These are phyloP conservation scores for Physaria fendleri DNA, from an alignment of 345 rosid genomes.

Conservation along the genomic window DNA sequence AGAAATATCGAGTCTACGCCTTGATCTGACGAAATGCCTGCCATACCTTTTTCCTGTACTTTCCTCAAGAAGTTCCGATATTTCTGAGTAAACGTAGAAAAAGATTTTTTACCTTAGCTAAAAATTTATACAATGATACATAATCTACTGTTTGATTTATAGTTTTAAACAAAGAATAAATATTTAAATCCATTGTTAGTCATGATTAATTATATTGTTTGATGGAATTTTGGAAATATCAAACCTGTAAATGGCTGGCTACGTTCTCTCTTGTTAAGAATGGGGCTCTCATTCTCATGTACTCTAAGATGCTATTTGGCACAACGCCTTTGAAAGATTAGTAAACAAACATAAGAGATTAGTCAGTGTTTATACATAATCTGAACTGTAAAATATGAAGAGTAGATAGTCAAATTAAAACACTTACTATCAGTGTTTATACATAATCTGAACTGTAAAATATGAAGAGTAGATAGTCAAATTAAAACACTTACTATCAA, in stretches of 20 bases:
- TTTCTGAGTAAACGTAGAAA: slow-evolving; percentile 39
- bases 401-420: too few relatives aligned
- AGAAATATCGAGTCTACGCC: slow-evolving; percentile 30
- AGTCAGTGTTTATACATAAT: background rate
- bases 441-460: too few relatives aligned
- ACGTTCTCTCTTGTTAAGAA: slow-evolving; percentile 71
- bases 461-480: too few relatives aligned
- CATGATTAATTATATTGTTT: background rate
- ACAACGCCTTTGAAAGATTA: slow-evolving; percentile 51
- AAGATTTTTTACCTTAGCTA: background rate
- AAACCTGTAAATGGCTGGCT: slow-evolving; percentile 79
- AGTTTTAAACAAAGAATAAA: background rate
- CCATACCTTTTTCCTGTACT: slow-evolving; percentile 30
- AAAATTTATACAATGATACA: too few relatives aligned
- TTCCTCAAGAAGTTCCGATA: slow-evolving; percentile 54
- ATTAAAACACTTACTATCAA: slow-evolving; percentile 51
- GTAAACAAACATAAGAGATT: background rate
- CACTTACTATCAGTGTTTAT: too few relatives aligned
- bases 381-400: background rate
- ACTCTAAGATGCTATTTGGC: slow-evolving; percentile 65
- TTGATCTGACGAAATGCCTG: background rate
- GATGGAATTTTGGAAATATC: background rate
- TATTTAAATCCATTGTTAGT: too few relatives aligned
- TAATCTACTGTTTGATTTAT: background rate
- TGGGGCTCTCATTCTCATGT: slow-evolving; percentile 55